phyloP scores from a whole-genome alignment of 805 yeast species.

The Kodamaea restingae region DNA sequence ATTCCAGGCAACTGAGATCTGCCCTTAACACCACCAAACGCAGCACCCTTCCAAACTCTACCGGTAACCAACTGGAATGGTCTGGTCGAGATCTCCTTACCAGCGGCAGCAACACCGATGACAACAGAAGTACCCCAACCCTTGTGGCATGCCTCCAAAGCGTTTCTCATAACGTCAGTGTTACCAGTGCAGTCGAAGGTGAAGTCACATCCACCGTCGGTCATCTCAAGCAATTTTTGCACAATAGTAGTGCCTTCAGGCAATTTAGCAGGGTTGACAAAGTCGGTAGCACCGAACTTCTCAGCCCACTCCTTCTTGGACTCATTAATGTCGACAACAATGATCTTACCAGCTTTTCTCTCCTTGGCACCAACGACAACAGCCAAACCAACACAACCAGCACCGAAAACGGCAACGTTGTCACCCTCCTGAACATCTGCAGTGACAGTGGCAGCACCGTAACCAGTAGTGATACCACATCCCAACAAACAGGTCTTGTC shows the following conservation, averaged over 20 bases:
- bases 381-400: conserved; percentile 95
- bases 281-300: conserved; percentile 94
- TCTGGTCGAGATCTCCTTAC: conserved; percentile 92
- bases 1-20: conserved; percentile 90
- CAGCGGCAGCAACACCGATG: conserved; percentile 99
- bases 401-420: conserved; percentile 94
- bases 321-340: conserved; percentile 84
- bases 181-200: conserved; percentile 99
- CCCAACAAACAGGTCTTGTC: conserved; percentile 91
- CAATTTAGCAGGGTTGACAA: conserved; percentile 77
- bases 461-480: conserved; percentile 98
- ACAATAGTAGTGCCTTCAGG: conserved; percentile 74
- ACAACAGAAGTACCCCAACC: conserved; percentile 98
- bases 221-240: conserved; percentile 73
- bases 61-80: conserved; percentile 99
- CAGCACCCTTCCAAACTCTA: conserved; percentile 98
- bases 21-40: conserved; percentile 99
- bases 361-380: conserved; percentile 92
- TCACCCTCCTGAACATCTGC: conserved; percentile 90
- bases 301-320: conserved; percentile 80
- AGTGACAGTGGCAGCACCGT: conserved; percentile 94
- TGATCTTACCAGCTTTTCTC: conserved; percentile 75
- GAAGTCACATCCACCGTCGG: conserved; percentile 96
- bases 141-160: conserved; percentile 95
- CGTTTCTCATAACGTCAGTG: conserved; percentile 89